Percentiles rank a stretch among this genome's conserved stretches.
phyloP scores from a whole-genome alignment of 1,284 basidiomycete species.

The Retiboletus flavoniger region DNA sequence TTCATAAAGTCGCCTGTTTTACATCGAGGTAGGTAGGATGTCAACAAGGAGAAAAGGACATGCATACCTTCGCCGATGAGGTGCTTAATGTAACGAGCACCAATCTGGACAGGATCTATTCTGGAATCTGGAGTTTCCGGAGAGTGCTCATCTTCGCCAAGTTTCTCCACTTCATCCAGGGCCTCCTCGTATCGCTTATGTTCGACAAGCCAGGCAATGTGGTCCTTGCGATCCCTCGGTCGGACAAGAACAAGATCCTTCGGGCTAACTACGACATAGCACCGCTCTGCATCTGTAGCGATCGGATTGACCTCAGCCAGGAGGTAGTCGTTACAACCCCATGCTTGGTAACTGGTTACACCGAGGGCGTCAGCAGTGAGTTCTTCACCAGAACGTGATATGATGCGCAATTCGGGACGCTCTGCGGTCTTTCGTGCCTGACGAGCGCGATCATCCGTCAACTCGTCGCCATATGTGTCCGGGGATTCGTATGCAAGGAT shows the following conservation, averaged over 20 bases:
- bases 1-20: conserved; percentile 71
- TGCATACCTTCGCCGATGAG: conserved; percentile 69
- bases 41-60: background rate
- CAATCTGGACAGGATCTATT: conserved; percentile 74
- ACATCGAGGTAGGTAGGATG: background rate
- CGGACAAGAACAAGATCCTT: conserved; percentile 83
- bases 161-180: conserved; percentile 76
- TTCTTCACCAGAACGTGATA: conserved; percentile 88
- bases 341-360: conserved; percentile 76
- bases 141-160: conserved; percentile 32
- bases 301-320: conserved; percentile 50
- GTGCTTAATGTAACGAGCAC: conserved; percentile 80
- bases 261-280: conserved; percentile 84
- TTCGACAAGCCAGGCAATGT: conserved; percentile 92
- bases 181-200: conserved; percentile 87
- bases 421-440: conserved; percentile 82
- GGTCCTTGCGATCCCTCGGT: conserved; percentile 86
- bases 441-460: conserved; percentile 64
- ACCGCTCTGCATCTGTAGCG: conserved; percentile 37
- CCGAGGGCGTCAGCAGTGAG: conserved; percentile 83
- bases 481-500: conserved; percentile 80
- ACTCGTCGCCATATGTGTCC: conserved; percentile 65
- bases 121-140: conserved; percentile 29
- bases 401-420: conserved; percentile 90
- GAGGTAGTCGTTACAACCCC: conserved; percentile 92